Conservation (phyloP, 768 basidiomycete genomes). For the Leccinum sublutescens region DNA sequence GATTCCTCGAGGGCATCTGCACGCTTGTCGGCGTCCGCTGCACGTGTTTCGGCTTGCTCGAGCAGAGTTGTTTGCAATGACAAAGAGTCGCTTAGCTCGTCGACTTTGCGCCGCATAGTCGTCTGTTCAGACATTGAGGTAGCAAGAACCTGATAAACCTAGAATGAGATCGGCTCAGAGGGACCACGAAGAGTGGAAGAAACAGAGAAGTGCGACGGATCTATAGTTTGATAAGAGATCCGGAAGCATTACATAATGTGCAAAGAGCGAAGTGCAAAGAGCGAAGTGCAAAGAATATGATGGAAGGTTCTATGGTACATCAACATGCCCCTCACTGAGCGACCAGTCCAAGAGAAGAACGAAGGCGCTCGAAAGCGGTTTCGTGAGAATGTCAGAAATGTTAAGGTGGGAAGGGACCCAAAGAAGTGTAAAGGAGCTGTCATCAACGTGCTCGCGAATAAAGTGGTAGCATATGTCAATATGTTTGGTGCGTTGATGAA, state of each 20-base stretch:
- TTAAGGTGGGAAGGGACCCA: too few species aligned
- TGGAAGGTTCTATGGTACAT: too few species aligned
- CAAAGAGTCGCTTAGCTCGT: slow-evolving; percentile 71
- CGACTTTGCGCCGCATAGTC: slow-evolving; percentile 65
- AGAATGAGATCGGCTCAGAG: too few species aligned
- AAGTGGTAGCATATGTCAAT: not conserved
- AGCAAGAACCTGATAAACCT: slow-evolving; percentile 35
- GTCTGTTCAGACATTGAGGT: slow-evolving; percentile 60
- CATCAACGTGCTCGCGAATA: not conserved
- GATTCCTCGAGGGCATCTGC: slow-evolving; percentile 71
- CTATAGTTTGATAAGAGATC: too few species aligned
- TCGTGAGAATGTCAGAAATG: not conserved
- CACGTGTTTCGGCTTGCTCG: slow-evolving; percentile 77
- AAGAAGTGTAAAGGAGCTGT: too few species aligned
- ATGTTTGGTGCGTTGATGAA: not conserved
- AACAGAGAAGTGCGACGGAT: too few species aligned
- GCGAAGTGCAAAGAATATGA: too few species aligned
- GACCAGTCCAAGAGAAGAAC: not conserved
- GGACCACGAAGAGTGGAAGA: too few species aligned
- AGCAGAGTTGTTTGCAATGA: slow-evolving; percentile 73
- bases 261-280: too few species aligned
- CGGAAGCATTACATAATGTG: too few species aligned
- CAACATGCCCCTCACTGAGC: too few species aligned
- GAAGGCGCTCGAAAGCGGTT: not conserved
- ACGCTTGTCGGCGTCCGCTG: slow-evolving; percentile 69